Percentiles rank a stretch among this genome's conserved stretches.
phyloP scores from a whole-genome alignment of 1,284 basidiomycete species.

The Moniliella sp. region DNA sequence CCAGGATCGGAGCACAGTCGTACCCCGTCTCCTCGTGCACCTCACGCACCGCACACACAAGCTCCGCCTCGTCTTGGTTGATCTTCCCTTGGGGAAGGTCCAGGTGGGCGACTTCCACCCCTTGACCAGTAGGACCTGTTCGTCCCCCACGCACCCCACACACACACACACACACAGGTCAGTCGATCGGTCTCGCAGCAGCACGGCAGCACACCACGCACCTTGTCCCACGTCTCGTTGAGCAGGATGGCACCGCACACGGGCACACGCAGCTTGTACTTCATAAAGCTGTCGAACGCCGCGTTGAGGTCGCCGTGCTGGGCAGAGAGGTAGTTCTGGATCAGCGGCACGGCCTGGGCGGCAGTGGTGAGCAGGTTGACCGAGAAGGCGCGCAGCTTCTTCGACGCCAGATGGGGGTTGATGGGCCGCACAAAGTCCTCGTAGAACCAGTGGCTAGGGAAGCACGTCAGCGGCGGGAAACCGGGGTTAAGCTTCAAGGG shows the following conservation, averaged over 20 bases:
- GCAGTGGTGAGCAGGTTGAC: conserved; percentile 47
- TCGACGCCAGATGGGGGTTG: conserved; percentile 64
- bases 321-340: conserved; percentile 23
- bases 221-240: conserved; percentile 67
- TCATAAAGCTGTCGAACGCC: conserved; percentile 29
- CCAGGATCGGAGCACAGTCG: conserved; percentile 18
- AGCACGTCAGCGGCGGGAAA: conserved; percentile 1
- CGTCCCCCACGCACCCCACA: no score
- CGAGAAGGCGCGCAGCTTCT: conserved; percentile 64
- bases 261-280: conserved; percentile 88
- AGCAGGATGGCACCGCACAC: conserved; percentile 97
- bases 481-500: background rate
- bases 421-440: conserved; percentile 79
- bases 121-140: conserved; percentile 48
- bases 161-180: conserved; percentile 3
- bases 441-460: conserved; percentile 84
- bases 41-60: conserved; percentile 38
- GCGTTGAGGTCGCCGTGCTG: conserved; percentile 17
- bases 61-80: conserved; percentile 53
- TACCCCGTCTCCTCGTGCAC: conserved; percentile 38
- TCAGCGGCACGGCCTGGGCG: conserved; percentile 24
- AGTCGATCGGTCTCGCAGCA: background rate
- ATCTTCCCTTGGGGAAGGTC: conserved; percentile 99
- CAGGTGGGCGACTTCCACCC: conserved; percentile 92
- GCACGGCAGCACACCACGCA: background rate